Conservation (phyloP, 1,284 basidiomycete species). For the Serendipita sp. region DNA sequence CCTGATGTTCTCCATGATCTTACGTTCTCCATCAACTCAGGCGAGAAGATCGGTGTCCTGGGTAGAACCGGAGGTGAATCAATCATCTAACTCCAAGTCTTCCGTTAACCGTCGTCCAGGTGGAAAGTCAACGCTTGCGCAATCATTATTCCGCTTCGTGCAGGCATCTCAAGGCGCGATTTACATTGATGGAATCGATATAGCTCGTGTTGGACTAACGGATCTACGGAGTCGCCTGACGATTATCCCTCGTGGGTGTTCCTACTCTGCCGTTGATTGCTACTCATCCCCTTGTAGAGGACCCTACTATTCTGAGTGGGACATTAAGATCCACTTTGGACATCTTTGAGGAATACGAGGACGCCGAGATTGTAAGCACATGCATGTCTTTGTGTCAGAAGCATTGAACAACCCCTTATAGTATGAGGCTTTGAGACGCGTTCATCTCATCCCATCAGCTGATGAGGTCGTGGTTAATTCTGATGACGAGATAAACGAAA, state of each 20-base stretch:
- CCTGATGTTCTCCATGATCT: constrained; percentile 77
- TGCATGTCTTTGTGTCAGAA: neutral
- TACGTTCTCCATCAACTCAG: constrained; percentile 61
- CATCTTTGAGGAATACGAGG: constrained; percentile 79
- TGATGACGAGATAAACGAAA: constrained; percentile 51
- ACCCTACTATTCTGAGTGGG: constrained; percentile 80
- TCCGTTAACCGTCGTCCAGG: constrained; percentile 21
- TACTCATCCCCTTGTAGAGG: constrained; percentile 36
- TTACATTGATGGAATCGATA: constrained; percentile 77
- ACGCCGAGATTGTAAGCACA: constrained; percentile 62
- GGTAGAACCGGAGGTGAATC: constrained; percentile 68
- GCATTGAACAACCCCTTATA: constrained; percentile 18
- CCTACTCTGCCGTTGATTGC: neutral
- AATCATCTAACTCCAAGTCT: constrained; percentile 17
- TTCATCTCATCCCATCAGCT: constrained; percentile 57
- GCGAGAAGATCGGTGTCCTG: constrained; percentile 78
- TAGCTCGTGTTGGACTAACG: constrained; percentile 71
- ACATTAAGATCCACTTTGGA: constrained; percentile 80
- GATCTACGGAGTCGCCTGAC: constrained; percentile 76
- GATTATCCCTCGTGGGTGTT: constrained; percentile 77
- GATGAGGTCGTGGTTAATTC: constrained; percentile 37
- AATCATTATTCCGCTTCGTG: constrained; percentile 92
- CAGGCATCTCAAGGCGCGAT: constrained; percentile 77
- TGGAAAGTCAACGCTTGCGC: constrained; percentile 79
- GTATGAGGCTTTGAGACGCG: constrained; percentile 79